A percentile compares a stretch with the other conserved stretches of the same genome.
Conservation (phyloP, 345 rosid species). For the Populus tremula region DNA sequence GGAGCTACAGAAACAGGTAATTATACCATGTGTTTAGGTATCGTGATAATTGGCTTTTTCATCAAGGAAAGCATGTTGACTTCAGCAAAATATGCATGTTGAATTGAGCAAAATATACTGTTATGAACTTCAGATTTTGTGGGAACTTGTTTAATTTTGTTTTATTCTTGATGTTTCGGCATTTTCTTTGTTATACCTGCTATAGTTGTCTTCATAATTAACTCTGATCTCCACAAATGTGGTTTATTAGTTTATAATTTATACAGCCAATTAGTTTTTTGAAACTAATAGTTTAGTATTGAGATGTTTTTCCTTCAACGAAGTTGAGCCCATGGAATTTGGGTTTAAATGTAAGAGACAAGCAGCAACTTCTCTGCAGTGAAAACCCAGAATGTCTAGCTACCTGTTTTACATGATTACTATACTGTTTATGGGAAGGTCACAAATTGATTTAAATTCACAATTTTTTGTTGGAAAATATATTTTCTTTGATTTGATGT, state of each 20-base stretch:
- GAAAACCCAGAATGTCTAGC: not conserved
- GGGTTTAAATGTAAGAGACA: not conserved
- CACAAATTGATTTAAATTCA: not conserved
- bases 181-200: not conserved
- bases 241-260: not conserved
- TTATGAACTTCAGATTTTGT: not conserved
- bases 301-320: not conserved
- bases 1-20: constrained; percentile 78
- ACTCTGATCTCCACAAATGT: not conserved
- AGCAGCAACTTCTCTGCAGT: not conserved
- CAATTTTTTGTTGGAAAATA: not conserved
- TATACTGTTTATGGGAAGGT: not conserved
- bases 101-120: not conserved
- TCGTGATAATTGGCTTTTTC: not conserved
- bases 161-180: not conserved
- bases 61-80: not conserved
- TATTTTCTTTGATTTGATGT: not conserved
- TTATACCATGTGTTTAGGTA: not conserved
- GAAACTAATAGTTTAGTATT: not conserved
- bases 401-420: not conserved
- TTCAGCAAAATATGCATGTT: not conserved
- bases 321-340: not conserved
- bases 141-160: not conserved
- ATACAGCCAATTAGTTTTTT: not conserved
- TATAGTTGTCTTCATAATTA: not conserved